Evolutionary conservation across 2,329 filamentous ascomycete genomes (phyloP).

Genomic region (Apiospora sp.): DNA sequence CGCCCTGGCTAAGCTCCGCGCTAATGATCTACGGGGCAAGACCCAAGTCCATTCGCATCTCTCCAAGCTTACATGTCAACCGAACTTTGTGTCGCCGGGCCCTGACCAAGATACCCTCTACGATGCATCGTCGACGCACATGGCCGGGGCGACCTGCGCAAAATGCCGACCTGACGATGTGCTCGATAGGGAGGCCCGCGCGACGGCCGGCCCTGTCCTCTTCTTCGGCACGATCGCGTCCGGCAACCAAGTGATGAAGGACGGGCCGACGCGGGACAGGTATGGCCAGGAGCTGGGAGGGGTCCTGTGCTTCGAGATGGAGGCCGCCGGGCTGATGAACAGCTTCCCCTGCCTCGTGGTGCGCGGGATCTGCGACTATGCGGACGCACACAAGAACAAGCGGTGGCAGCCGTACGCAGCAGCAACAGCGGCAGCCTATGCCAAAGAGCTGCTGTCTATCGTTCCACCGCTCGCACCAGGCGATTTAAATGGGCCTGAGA

Average conservation of each 20-base stretch:
- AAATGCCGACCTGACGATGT: constrained; percentile 13
- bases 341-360: constrained; percentile 40
- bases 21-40: not conserved
- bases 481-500: not conserved
- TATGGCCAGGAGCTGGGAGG: constrained; percentile 21
- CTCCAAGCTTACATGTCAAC: not conserved
- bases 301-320: constrained; percentile 32
- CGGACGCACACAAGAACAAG: constrained; percentile 38
- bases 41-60: not conserved
- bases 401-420: constrained; percentile 38
- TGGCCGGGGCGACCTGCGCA: constrained; percentile 3
- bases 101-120: not conserved
- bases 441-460: constrained; percentile 33
- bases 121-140: not conserved
- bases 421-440: constrained; percentile 37
- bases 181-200: constrained; percentile 10
- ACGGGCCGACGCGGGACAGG: constrained; percentile 28
- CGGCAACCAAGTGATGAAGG: constrained; percentile 32
- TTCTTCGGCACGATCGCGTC: constrained; percentile 29
- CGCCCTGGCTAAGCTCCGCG: not conserved
- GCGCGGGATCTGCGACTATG: constrained; percentile 43
- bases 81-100: not conserved
- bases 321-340: constrained; percentile 39
- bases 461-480: not conserved
- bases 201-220: not conserved